Base-by-base conservation (phyloP, 352 stramenopile genomes). In the Pythium dissotocum region DNA sequence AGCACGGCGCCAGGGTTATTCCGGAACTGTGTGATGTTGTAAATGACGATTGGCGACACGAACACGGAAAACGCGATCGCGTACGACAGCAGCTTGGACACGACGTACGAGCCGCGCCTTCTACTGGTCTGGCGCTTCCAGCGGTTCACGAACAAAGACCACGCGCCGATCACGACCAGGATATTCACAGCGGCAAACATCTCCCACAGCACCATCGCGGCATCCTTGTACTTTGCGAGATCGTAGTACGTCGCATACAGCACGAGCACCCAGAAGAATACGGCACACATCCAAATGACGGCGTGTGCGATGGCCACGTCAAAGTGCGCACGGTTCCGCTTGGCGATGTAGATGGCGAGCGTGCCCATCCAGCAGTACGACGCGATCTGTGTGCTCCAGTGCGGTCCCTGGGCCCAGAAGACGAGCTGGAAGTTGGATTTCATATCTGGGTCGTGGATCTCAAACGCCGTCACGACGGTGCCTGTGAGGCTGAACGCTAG, bases 281-380 rank as follows among this genome's bases (percentile, higher is more conserved):
- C 72, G 1, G 89, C 75, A 21, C 88, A 55, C 69, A 91, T 80
- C 87, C 87, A 95, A 35, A 95, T 91, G 53, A 93, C 73, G 1
- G 79, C 79, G 59, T 95, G 87, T 0, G 83, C 79, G 61, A 93
- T 90, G 14, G 77, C 77, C 24, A 95, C 83, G 53, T 92, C 82
- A 56, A 95, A 93, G 26, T 68, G 75, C 36, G 78, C 67, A 36
- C 80, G 71, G 42, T 88, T 77, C 18, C 75, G 70, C 69, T 58
- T 72, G 30, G 79, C 82, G 66, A 95, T 93, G 73, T 95, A 95
- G 24, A 94, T 55, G 1, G 77, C 85, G 32, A 95, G 72, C 30
- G 78, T 82, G 16, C 77, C 81, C 51, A 93, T 85, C 87, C 87
- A 95, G 46, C 82, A 88, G 56, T 94, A 94, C 51, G 82, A 89